phyloP scores from a whole-genome alignment of 2,329 filamentous ascomycete genomes.

The Stylonectria norvegica region DNA sequence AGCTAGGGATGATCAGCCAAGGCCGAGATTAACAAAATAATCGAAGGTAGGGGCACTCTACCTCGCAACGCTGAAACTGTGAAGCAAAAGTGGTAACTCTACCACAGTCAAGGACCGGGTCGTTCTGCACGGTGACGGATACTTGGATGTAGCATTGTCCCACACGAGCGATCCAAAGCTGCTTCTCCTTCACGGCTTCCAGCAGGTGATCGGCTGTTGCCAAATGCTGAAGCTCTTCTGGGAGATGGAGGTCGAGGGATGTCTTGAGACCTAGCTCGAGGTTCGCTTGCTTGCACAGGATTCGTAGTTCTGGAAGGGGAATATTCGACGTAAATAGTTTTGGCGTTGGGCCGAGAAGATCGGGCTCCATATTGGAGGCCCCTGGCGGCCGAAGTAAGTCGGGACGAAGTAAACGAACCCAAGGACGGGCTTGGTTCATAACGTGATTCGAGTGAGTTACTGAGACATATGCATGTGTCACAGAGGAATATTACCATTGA shows the following conservation, averaged over 20 bases:
- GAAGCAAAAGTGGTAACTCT: conserved; percentile 12
- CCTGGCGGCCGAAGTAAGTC: too few relatives aligned
- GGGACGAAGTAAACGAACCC: too few relatives aligned
- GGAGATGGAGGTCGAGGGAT: conserved; percentile 27
- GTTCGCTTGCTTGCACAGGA: conserved; percentile 19
- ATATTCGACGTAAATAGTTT: conserved; percentile 16
- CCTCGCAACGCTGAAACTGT: conserved; percentile 26
- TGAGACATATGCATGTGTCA: too few relatives aligned
- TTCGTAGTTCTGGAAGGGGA: conserved; percentile 24
- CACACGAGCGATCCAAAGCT: conserved; percentile 34
- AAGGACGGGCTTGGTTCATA: too few relatives aligned
- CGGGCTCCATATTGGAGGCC: too few relatives aligned
- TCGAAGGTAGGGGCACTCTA: conserved; percentile 30
- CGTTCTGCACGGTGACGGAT: conserved; percentile 21
- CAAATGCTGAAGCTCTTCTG: conserved; percentile 7
- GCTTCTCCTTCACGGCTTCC: conserved; percentile 14
- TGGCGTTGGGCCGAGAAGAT: too few relatives aligned
- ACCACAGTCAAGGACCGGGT: conserved; percentile 10
- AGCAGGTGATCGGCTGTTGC: conserved; percentile 24
- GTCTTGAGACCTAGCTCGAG: conserved; percentile 24
- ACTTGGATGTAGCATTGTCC: conserved; percentile 30
- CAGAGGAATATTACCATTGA: too few relatives aligned
- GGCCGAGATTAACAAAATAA: too few relatives aligned
- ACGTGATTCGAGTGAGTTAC: too few relatives aligned
- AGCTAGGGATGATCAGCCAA: too few relatives aligned